Percentiles rank a stretch among this genome's conserved stretches.
phyloP scores from a whole-genome alignment of 129 eudicot species.

The Saposhnikovia divaricata region DNA sequence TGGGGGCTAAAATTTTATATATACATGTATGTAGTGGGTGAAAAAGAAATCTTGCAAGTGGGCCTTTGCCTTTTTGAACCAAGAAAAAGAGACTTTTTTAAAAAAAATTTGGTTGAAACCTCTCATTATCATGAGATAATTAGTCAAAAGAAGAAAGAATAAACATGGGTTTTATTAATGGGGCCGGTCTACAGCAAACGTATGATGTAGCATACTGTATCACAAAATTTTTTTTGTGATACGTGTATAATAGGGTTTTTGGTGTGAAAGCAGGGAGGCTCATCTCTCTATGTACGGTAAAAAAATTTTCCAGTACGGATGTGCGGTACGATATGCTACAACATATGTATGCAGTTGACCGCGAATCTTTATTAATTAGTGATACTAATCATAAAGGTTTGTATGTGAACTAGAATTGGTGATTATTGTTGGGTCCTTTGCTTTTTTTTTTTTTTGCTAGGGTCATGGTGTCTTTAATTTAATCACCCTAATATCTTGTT shows the following conservation, averaged over 20 bases:
- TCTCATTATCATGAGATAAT: conserved; percentile 2
- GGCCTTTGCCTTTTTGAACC: conserved; percentile 1
- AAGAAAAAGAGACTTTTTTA: not conserved
- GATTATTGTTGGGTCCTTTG: not conserved
- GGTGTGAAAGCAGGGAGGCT: no score
- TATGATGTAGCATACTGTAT: no score
- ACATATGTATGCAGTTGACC: no score
- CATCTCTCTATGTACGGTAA: no score
- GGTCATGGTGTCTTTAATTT: not conserved
- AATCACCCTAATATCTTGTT: not conserved
- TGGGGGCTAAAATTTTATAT: not conserved
- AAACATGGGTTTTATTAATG: not conserved
- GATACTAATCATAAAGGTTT: not conserved
- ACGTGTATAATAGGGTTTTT: no score
- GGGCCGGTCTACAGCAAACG: no score
- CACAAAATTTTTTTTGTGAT: no score
- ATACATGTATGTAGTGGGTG: not conserved
- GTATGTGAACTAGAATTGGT: not conserved
- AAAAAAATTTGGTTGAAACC: not conserved
- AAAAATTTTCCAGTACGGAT: no score
- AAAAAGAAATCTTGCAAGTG: not conserved
- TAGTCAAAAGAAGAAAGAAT: not conserved
- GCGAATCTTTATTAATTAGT: no score
- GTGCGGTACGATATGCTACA: no score
- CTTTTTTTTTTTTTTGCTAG: not conserved